Percentiles rank a stretch among this genome's conserved stretches.
Evolutionary conservation across 2,329 filamentous ascomycete genomes (phyloP).

Genomic region (Alternaria novae-zelandiae): DNA sequence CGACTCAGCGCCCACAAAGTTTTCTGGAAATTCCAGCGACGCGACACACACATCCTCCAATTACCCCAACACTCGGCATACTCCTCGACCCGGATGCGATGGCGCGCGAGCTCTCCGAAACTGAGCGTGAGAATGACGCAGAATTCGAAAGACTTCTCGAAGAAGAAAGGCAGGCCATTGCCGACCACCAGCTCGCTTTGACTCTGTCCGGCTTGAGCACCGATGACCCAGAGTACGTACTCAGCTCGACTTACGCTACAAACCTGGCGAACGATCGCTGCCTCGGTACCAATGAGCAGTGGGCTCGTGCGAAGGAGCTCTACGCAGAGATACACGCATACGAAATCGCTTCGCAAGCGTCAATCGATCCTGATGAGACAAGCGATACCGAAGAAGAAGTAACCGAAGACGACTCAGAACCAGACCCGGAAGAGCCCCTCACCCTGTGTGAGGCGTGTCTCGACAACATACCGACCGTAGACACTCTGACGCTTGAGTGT

Average conservation of each 20-base stretch:
- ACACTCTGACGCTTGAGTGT: neutral
- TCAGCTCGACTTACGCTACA: slow-evolving; percentile 4
- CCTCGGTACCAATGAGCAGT: neutral
- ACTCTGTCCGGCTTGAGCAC: slow-evolving; percentile 2
- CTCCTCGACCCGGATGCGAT: neutral
- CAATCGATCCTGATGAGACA: neutral
- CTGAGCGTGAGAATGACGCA: slow-evolving; percentile 9
- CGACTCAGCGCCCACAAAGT: neutral
- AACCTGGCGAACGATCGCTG: neutral
- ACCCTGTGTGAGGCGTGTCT: neutral
- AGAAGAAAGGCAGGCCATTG: slow-evolving; percentile 19
- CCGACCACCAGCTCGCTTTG: slow-evolving; percentile 20
- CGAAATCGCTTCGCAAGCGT: neutral
- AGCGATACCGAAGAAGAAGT: neutral
- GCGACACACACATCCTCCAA: no score
- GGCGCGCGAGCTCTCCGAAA: neutral
- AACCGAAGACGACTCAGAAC: neutral
- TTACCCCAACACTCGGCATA: neutral
- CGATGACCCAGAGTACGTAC: neutral
- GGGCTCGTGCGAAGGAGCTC: neutral
- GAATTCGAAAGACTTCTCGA: slow-evolving; percentile 13
- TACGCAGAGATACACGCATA: neutral
- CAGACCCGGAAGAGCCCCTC: neutral
- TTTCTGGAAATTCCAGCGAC: no score
- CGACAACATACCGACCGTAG: neutral